phyloP scores from a whole-genome alignment of 192 early-diverging fungal species.

The Haplosporangium gracile region DNA sequence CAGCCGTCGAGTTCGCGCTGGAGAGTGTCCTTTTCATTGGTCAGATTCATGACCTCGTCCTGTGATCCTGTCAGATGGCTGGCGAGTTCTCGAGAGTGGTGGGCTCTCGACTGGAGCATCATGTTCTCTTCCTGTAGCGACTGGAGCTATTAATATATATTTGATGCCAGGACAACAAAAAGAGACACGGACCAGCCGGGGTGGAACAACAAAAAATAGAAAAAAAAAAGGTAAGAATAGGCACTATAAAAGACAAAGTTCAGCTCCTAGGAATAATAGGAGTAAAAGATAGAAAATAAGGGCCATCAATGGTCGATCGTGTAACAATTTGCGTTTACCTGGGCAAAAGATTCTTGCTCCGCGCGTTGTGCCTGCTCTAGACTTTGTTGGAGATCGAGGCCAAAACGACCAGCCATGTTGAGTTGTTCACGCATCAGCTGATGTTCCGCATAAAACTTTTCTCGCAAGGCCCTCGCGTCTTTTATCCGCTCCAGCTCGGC shows the following conservation, averaged over 20 bases:
- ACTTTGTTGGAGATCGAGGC: slow-evolving; percentile 62
- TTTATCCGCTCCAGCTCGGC: slow-evolving; percentile 32
- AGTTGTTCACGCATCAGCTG: slow-evolving; percentile 64
- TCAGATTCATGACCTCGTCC: slow-evolving; percentile 53
- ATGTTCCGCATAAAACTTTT: slow-evolving; percentile 62
- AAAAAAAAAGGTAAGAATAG: slow-evolving; percentile 9
- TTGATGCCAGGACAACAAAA: not conserved
- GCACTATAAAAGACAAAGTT: not conserved
- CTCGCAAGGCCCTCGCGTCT: slow-evolving; percentile 49
- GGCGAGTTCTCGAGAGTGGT: slow-evolving; percentile 42
- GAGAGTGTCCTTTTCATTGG: slow-evolving; percentile 62
- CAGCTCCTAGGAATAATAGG: not conserved
- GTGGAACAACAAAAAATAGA: not conserved
- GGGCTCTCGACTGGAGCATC: slow-evolving; percentile 50
- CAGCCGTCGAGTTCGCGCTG: slow-evolving; percentile 66
- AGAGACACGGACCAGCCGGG: not conserved
- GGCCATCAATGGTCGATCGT: not conserved
- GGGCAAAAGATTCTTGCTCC: slow-evolving; percentile 57
- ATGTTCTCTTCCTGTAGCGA: slow-evolving; percentile 59
- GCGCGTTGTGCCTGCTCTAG: slow-evolving; percentile 60
- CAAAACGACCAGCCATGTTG: slow-evolving; percentile 69
- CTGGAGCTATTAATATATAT: slow-evolving; percentile 42
- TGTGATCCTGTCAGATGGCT: slow-evolving; percentile 55
- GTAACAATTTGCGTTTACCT: slow-evolving; percentile 32
- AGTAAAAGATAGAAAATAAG: slow-evolving; percentile 17